Evolutionary conservation across 108 stramenopile species (phyloP), one percentile per base, ranked within the genome.

Genomic region (Schizochytrium sp.): DNA sequence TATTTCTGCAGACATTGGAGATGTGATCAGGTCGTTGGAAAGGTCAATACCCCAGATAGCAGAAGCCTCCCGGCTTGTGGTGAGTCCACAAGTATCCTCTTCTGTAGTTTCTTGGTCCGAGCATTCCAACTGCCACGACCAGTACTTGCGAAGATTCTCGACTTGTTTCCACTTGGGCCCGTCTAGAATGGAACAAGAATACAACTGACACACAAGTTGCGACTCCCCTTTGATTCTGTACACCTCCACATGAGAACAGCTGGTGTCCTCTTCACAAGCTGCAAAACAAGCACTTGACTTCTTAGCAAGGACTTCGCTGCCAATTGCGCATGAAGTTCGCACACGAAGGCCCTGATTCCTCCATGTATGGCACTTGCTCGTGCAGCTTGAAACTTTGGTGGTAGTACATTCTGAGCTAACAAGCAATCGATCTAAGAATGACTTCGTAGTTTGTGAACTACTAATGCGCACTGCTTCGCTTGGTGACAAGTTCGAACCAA

Each of bases 141-240:
- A 83, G 53, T 38, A 83, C n/a, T 49, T 83, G 76, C 47, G 76
- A 47, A 55, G 10, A 7, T 55, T 83, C 10, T 10, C 47, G 1
- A 2, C 47, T n/a, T n/a, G 40, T 13, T 50, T 46, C 76, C 76
- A 83, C 17, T 5, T 13, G 5, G 8, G 12, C 15, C 76, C 76
- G 76, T 40, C 55, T 0, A 49, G 76, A 47, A n/a, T 83, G 15
- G 76, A 83, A 53, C 76, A 83, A 47, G 76, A 83, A 53, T 83
- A 83, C 76, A 55, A 42, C 76, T 49, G 50, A 2, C 76, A 83
- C 13, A 55, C 42, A 38, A 69, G 28, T 15, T 69, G 12, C 40
- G 8, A 10, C 10, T 15, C 44, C 19, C 64, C 64, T 28, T 38
- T 12, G 42, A 69, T 44, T 7, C 19, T 69, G 42, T 44, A 69